Percentiles rank a stretch among this genome's conserved stretches.
These are phyloP conservation scores for Pseudomassariella vexata DNA, from an alignment of 2,329 filamentous ascomycete species.

Conservation along the genomic window DNA sequence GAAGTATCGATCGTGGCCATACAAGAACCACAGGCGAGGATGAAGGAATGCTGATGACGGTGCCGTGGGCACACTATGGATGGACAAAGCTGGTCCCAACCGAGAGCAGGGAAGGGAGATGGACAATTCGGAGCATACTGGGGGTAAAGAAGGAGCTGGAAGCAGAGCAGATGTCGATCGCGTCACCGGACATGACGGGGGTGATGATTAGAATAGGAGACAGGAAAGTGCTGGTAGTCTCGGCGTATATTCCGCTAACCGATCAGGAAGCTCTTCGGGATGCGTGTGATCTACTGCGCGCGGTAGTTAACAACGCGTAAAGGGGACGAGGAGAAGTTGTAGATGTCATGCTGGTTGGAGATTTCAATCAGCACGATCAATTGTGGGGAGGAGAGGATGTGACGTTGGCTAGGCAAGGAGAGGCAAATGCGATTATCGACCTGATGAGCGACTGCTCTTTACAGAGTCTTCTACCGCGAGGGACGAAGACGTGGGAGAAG, in stretches of 20 bases:
- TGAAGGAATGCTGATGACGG: too few relatives aligned
- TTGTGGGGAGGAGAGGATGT: constrained; percentile 22
- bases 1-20: neutral
- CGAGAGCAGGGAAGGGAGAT: constrained; percentile 1
- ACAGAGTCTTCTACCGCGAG: constrained; percentile 25
- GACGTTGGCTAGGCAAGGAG: constrained; percentile 28
- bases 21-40: constrained; percentile 1
- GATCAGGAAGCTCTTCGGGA: constrained; percentile 1
- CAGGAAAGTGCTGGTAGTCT: neutral
- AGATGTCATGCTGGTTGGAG: constrained; percentile 1
- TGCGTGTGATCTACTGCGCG: constrained; percentile 1
- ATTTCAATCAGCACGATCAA: constrained; percentile 20
- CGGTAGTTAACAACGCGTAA: neutral
- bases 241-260: neutral
- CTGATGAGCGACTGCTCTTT: constrained; percentile 27
- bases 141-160: constrained; percentile 1
- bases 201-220: constrained; percentile 1
- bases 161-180: constrained; percentile 1
- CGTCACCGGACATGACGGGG: constrained; percentile 1
- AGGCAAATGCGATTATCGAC: constrained; percentile 28
- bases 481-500: constrained; percentile 27
- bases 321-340: neutral
- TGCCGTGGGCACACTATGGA: too few relatives aligned
- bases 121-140: constrained; percentile 2
- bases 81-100: constrained; percentile 2